Base-by-base conservation (phyloP, 768 basidiomycete genomes). In the Mycena haematopus region DNA sequence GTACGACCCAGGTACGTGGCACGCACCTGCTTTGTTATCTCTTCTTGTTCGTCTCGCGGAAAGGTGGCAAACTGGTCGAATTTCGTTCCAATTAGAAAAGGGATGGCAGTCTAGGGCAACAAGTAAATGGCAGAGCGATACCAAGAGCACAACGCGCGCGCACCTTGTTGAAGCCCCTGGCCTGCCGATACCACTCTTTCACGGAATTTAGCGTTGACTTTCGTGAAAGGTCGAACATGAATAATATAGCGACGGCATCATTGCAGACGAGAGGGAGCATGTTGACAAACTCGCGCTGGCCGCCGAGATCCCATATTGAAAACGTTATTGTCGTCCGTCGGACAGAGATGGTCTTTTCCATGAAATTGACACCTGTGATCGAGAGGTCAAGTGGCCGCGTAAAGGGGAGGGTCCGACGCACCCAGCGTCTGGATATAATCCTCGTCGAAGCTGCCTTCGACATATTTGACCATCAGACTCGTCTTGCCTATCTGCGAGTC, bases 351-450 rank as follows among this genome's bases (percentile, higher is more conserved):
- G 96, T 97, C 84, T 99, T 99, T 82, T 99, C 96, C 97, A 99
- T 99, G 78, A 99, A 99, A 78, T 98, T 98, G 80, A 98, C 95
- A 82, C 96, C 93, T 81, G 68, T 40, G 65, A 49, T 57, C 61
- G 44, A 58, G 56, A 9, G 14, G 36, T 27, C 6, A 25, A 44
- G 52, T 24, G 36, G 24, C 7, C 24, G 47, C 33, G 40, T 3
- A 58, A 10, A 53, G 57, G 35, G 35, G 46, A 8, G 38, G 21
- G n/a, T 6, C 27, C 24, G 27, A 79, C 88, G 60, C 72, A 90
- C 94, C 96, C 79, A 99, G 89, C 79, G 96, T 98, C 86, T 98
- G 96, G 75, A 99, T 98, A 80, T 99, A 99, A 77, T 98, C 96
- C 82, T 96, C 95, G 78, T 97, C 95, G 77, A 96, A 97, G 78